Evolutionary conservation across 2,329 filamentous ascomycete species (phyloP).

Genomic region (Pleomassaria siparia): DNA sequence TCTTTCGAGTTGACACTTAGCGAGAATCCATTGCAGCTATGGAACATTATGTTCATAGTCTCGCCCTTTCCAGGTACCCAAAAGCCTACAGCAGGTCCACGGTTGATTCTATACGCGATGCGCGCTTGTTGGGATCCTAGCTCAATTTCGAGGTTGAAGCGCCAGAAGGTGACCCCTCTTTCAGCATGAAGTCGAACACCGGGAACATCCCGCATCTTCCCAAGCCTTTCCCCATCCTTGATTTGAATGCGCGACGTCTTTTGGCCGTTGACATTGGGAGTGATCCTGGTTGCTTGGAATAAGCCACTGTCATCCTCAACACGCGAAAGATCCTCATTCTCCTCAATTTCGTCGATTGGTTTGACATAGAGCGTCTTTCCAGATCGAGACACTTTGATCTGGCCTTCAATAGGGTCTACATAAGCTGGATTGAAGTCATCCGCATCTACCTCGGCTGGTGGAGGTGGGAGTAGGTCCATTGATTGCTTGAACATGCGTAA

Average conservation of each 20-base stretch:
- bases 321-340: slow-evolving; percentile 74
- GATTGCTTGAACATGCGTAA: slow-evolving; percentile 85
- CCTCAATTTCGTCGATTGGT: slow-evolving; percentile 82
- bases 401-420: slow-evolving; percentile 84
- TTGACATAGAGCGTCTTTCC: slow-evolving; percentile 87
- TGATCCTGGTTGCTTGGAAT: slow-evolving; percentile 68
- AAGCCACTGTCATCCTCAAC: slow-evolving; percentile 80
- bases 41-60: slow-evolving; percentile 98
- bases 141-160: slow-evolving; percentile 93
- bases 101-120: slow-evolving; percentile 94
- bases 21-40: slow-evolving; percentile 97
- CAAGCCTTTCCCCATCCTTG: slow-evolving; percentile 76
- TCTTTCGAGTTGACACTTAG: slow-evolving; percentile 73
- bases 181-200: slow-evolving; percentile 83
- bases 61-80: slow-evolving; percentile 87
- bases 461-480: slow-evolving; percentile 77
- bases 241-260: slow-evolving; percentile 52
- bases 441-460: slow-evolving; percentile 67
- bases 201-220: slow-evolving; percentile 79
- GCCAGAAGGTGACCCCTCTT: slow-evolving; percentile 91
- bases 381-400: slow-evolving; percentile 80
- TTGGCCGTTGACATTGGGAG: slow-evolving; percentile 47
- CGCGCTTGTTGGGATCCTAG: slow-evolving; percentile 75
- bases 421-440: slow-evolving; percentile 75
- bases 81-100: slow-evolving; percentile 83